Percentiles rank a stretch among this genome's conserved stretches.
These are phyloP conservation scores for Mycena capillaripes DNA, from an alignment of 768 basidiomycete genomes.

Conservation along the genomic window DNA sequence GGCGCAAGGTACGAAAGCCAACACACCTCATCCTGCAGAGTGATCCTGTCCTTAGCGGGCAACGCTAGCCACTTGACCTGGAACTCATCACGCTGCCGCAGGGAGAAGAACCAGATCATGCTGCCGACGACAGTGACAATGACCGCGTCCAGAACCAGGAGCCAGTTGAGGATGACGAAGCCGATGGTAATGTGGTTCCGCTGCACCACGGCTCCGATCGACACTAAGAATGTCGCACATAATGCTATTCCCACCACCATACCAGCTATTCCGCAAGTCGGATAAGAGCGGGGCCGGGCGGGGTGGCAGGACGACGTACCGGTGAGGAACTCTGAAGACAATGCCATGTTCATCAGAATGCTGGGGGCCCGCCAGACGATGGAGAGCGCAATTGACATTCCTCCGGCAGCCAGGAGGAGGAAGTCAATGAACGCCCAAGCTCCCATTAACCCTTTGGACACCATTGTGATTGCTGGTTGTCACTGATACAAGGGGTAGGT, in stretches of 20 bases:
- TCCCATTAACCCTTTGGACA: constrained; percentile 77
- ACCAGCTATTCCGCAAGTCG: constrained; percentile 64
- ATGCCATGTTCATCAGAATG: constrained; percentile 80
- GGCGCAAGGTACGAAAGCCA: too few relatives aligned
- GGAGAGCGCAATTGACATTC: constrained; percentile 74
- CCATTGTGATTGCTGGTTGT: constrained; percentile 62
- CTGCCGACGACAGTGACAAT: constrained; percentile 76
- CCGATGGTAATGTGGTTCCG: constrained; percentile 77
- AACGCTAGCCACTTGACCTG: constrained; percentile 66
- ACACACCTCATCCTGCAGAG: constrained; percentile 82
- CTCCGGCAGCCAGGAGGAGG: constrained; percentile 78
- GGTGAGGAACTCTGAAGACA: constrained; percentile 69
- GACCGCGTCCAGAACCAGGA: constrained; percentile 74
- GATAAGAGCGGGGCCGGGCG: background rate
- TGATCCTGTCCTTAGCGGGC: constrained; percentile 60
- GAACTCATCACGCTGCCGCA: constrained; percentile 80
- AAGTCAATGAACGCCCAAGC: constrained; percentile 82
- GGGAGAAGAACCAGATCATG: constrained; percentile 86
- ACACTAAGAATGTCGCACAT: constrained; percentile 76
- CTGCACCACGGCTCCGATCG: constrained; percentile 79
- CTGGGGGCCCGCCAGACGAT: constrained; percentile 79
- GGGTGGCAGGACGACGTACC: constrained; percentile 56
- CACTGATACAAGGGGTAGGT: constrained; percentile 28
- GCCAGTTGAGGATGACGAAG: constrained; percentile 84
- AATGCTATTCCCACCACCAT: constrained; percentile 76